Evolutionary conservation across 2,329 filamentous ascomycete species (phyloP), one percentile per base, ranked within the genome.

Genomic region (Cladophialophora chaetospira): DNA sequence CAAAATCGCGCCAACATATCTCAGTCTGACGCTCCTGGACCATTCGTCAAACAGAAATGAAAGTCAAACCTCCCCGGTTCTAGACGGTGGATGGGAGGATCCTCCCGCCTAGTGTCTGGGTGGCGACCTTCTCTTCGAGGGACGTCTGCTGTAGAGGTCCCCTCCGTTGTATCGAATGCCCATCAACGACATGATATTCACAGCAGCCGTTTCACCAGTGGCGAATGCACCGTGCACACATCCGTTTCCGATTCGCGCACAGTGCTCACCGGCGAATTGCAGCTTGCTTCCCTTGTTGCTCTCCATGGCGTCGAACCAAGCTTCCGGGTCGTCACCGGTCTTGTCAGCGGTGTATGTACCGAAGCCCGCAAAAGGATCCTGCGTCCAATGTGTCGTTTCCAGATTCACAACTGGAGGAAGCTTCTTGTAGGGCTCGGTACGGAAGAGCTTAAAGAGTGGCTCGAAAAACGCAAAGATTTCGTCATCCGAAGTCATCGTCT

Each of bases 211-310:
- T 65, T 76, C 74, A 29, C 74, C 74, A 13, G 73, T 74, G 49
- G 72, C 72, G 58, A 75, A 76, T n/a, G 74, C 74, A 19, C 74
- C 74, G 62, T 76, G 73, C 21, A 76, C 74, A 64, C 74, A 76
- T 28, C 74, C 74, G 62, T 76, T 76, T 15, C 70, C 74, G 25
- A 70, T 68, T 60, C 71, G 55, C 29, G 73, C 73, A 53, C 72
- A 74, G 59, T 73, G 71, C 60, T 73, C 71, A 29, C 74, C 74
- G 1, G 74, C 74, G 50, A 76, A 76, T 55, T 76, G 74, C 50
- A 76, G 64, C 54, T 70, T 65, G 33, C 67, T 72, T 15, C 49
- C 57, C 47, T 71, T 69, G 53, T 74, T 71, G 43, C 70, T 69
- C 40, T 73, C 67, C 15, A 76, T 60, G 6, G 74, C 73, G 17